phyloP scores from a whole-genome alignment of 1,284 basidiomycete species.

The Hypsizygus ulmarius region DNA sequence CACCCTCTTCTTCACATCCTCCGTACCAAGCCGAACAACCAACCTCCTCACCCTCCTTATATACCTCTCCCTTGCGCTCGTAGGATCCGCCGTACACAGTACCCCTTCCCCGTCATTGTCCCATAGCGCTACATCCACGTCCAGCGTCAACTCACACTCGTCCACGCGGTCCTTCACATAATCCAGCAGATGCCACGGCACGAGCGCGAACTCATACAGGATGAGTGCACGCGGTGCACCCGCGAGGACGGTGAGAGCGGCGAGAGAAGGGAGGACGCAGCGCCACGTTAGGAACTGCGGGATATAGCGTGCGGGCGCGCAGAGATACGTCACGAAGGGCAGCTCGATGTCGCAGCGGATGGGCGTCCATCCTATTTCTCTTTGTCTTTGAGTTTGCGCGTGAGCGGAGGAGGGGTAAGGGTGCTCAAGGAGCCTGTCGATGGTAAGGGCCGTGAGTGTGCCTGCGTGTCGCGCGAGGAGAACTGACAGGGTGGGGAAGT shows the following conservation, averaged over 20 bases:
- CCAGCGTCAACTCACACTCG: neutral
- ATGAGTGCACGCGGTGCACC: neutral
- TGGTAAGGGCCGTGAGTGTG: conserved; percentile 1
- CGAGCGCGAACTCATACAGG: neutral
- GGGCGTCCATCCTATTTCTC: neutral
- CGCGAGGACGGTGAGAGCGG: neutral
- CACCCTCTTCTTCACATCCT: too few relatives aligned
- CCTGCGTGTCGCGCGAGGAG: conserved; percentile 3
- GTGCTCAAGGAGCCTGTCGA: conserved; percentile 2
- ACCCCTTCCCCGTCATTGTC: neutral
- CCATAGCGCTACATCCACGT: neutral
- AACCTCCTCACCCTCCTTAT: too few relatives aligned
- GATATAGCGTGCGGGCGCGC: neutral
- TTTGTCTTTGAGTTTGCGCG: too few relatives aligned
- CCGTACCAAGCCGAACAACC: too few relatives aligned
- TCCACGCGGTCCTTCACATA: neutral
- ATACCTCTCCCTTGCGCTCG: too few relatives aligned
- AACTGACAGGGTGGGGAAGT: conserved; percentile 1
- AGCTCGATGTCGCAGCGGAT: neutral
- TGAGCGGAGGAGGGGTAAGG: too few relatives aligned
- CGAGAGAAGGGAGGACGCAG: neutral
- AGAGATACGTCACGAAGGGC: neutral
- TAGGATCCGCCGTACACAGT: too few relatives aligned
- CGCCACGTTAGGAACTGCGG: neutral
- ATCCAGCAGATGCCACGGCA: neutral